Conservation (phyloP, 371 early-diverging fungal species). For the Mucor circinelloides region DNA sequence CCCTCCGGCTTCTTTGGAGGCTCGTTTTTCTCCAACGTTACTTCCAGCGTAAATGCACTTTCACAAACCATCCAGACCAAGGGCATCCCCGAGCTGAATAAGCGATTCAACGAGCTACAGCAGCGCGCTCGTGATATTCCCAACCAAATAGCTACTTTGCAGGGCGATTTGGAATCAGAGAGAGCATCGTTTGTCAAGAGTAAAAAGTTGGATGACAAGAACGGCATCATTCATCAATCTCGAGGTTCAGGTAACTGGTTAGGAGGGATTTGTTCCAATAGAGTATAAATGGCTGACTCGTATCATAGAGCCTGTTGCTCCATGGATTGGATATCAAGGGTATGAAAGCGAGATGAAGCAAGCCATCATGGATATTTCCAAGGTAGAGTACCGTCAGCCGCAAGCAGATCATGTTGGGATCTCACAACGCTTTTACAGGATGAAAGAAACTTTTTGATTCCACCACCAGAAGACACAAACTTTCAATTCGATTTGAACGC, state of each 20-base stretch:
- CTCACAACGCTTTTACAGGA: constrained; percentile 42
- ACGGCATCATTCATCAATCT: constrained; percentile 2
- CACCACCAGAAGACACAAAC: constrained; percentile 66
- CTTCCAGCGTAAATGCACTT: constrained; percentile 17
- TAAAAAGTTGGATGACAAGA: constrained; percentile 11
- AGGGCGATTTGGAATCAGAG: constrained; percentile 41
- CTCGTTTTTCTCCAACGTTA: constrained; percentile 26
- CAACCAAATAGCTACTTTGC: constrained; percentile 32
- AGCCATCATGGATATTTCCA: constrained; percentile 60
- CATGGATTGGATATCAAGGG: constrained; percentile 60
- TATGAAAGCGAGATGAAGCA: constrained; percentile 60
- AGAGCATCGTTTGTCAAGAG: constrained; percentile 8
- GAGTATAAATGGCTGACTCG: no score
- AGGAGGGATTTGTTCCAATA: no score
- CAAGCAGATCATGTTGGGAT: neutral
- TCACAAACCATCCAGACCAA: constrained; percentile 30
- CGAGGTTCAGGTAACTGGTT: constrained; percentile 17
- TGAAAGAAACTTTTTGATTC: constrained; percentile 65
- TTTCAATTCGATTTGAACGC: constrained; percentile 69
- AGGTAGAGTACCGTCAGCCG: constrained; percentile 28
- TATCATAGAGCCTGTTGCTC: constrained; percentile 52
- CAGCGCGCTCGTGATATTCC: constrained; percentile 43
- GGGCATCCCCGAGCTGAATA: constrained; percentile 30
- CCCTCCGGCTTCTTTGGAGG: constrained; percentile 12
- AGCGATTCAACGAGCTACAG: constrained; percentile 39